Percentiles rank a stretch among this genome's conserved stretches.
Evolutionary conservation across 2,329 filamentous ascomycete species (phyloP).

Genomic region (Botrytis tulipae): DNA sequence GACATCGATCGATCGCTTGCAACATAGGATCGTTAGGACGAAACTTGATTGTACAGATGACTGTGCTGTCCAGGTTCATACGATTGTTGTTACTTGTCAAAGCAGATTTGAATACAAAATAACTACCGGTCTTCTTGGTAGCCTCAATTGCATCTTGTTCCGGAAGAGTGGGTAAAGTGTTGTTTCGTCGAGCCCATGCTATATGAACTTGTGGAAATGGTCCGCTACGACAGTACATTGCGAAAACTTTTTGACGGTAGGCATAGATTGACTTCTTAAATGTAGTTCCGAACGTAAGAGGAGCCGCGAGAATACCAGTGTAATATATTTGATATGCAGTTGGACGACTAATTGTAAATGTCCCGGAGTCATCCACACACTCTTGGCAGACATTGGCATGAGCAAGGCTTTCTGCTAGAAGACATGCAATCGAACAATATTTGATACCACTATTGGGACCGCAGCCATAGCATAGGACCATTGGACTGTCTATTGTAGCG

Average conservation of each 20-base stretch:
- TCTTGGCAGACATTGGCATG: conserved; percentile 28
- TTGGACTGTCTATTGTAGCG: conserved; percentile 20
- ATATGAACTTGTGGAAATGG: conserved; percentile 28
- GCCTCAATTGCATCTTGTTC: conserved; percentile 20
- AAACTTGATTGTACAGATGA: conserved; percentile 31
- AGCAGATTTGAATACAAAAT: conserved; percentile 33
- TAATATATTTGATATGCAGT: conserved; percentile 14
- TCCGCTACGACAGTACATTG: conserved; percentile 30
- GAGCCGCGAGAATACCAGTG: background rate
- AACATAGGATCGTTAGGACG: conserved; percentile 21
- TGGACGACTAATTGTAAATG: background rate
- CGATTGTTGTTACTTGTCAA: conserved; percentile 14
- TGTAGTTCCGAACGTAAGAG: background rate
- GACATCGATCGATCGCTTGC: conserved; percentile 25
- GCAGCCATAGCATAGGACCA: conserved; percentile 32
- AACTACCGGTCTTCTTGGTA: conserved; percentile 29
- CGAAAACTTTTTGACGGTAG: conserved; percentile 33
- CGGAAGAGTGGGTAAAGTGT: background rate
- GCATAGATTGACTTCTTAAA: conserved; percentile 21
- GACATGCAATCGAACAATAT: conserved; percentile 35
- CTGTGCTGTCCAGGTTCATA: conserved; percentile 26
- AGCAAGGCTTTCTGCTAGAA: conserved; percentile 28
- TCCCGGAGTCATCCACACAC: conserved; percentile 12
- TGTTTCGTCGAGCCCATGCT: conserved; percentile 26
- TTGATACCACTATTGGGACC: conserved; percentile 22